Evolutionary conservation across 176 grass and related monocot species (phyloP), one percentile per base, ranked within the genome.

Genomic region (Dactylis glomerata): DNA sequence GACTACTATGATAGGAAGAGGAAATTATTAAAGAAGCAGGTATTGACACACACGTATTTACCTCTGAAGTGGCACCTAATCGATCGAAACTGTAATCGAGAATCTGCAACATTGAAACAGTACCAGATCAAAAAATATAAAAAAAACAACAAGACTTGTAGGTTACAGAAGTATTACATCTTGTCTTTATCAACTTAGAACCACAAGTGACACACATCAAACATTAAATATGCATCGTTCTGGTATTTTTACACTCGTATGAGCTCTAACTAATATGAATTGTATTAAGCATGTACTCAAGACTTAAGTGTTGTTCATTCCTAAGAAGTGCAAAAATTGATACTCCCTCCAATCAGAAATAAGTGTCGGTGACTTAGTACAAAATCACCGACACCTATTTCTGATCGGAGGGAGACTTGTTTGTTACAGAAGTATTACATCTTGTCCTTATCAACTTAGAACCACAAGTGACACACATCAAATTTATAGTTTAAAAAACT

Each of bases 41-140:
- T 58, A 51, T 27, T 54, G 50, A 52, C 22, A 68, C 15, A 73
- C 37, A 20, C 23, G n/a, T 20, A 92, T 78, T 84, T 83, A 94
- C 94, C 90, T 94, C 73, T 55, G 90, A 97, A 85, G 70, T 91
- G 59, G 83, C 96, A 87, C 96, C 93, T 82, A 98, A 86, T 40
- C 91, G 91, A 81, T 98, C 96, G 91, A 98, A 95, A 46, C 81
- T 91, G 81, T 96, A 98, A 81, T 98, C 96, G 31, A 94, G 93
- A 83, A 98, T 92, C 91, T 98, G 80, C 69, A 88, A 80, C 40
- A 90, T 23, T 57, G 76, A 74, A 84, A 62, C 11, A 81, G 75
- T 79, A 59, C 10, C 44, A 50, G 77, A 81, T 71, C 24, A 73
- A 81, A 55, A 57, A 79, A 63, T 17, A 14, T 16, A 67, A 80